Base-by-base conservation (phyloP, 2,329 filamentous ascomycete genomes). In the Hypoxylon sp. region DNA sequence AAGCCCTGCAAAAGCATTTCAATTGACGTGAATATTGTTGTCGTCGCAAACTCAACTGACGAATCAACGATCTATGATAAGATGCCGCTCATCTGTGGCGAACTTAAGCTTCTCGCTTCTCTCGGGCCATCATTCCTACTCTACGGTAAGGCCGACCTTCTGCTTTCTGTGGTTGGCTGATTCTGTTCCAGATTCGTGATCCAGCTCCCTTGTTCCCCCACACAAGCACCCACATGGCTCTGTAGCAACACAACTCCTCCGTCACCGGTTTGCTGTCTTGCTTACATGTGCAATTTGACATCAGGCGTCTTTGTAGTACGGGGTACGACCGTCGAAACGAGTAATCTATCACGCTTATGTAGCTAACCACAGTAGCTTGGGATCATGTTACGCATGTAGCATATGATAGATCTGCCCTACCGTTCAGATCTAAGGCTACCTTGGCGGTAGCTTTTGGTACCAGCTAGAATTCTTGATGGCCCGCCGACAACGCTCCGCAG, bases 21-120 rank as follows among this genome's bases (percentile, higher is more conserved):
- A 19, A 54, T 65, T 73, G 71, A 73, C 71, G 65, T 63, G 69
- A 73, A 73, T 69, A 57, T 66, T 69, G 54, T 52, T 71, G 69
- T 72, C 67, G 63, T 71, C 52, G 57, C 64, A 73, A 73, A 70
- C 35, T 57, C 44, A 31, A 64, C 58, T 9, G 62, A 58, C 71
- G 67, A 73, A 72, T 73, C 67, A 72, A 10, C 31, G 33, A 3
- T n/a, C 24, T 47, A 5, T 67, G 71, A 73, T 73, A 73, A 73
- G 71, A 69, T 69, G 63, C 66, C 66, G 64, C 64, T 55, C 47
- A 35, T 14, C 62, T 63, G 35, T 65, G 67, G 57, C 59, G 54
- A 70, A 47, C 59, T 63, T 67, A 69, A 73, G 58, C 66, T 67
- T 70, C 59, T 51, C 55, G 54, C 48, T 54, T 64, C 59, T 51